These are phyloP conservation scores for Dactylellina leptospora DNA, from an alignment of 2,329 filamentous ascomycete genomes.

Conservation along the genomic window DNA sequence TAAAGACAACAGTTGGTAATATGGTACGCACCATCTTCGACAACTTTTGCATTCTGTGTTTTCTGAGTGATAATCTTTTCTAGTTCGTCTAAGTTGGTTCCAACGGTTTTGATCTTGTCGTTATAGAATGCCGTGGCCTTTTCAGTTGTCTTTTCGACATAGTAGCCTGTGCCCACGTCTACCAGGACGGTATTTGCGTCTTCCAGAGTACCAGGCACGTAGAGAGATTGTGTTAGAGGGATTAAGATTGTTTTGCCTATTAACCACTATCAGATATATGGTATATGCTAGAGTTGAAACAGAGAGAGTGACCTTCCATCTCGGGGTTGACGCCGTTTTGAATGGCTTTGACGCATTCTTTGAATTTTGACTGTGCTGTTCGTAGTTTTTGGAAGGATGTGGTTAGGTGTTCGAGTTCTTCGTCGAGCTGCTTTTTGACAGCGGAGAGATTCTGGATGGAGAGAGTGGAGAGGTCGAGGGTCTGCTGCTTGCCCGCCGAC, in stretches of 20 bases:
- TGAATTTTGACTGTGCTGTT: conserved; percentile 88
- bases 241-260: conserved; percentile 77
- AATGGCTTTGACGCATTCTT: conserved; percentile 85
- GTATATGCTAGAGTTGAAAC: not conserved
- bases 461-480: conserved; percentile 78
- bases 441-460: conserved; percentile 84
- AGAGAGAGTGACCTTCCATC: conserved; percentile 59
- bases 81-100: conserved; percentile 71
- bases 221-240: conserved; percentile 92
- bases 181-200: conserved; percentile 81
- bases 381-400: conserved; percentile 88
- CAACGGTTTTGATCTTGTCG: conserved; percentile 72
- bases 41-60: conserved; percentile 80
- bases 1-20: not conserved
- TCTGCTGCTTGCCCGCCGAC: conserved; percentile 32
- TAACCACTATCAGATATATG: not conserved
- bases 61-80: conserved; percentile 77
- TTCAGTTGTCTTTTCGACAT: conserved; percentile 78
- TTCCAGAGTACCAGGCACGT: conserved; percentile 83
- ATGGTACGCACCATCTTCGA: conserved; percentile 74
- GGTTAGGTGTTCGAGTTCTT: conserved; percentile 94
- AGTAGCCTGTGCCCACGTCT: conserved; percentile 92
- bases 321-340: conserved; percentile 65
- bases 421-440: conserved; percentile 94
- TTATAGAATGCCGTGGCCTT: conserved; percentile 75